Base-by-base conservation (phyloP, 2,329 filamentous ascomycete species). In the Microcyclosporella mali region DNA sequence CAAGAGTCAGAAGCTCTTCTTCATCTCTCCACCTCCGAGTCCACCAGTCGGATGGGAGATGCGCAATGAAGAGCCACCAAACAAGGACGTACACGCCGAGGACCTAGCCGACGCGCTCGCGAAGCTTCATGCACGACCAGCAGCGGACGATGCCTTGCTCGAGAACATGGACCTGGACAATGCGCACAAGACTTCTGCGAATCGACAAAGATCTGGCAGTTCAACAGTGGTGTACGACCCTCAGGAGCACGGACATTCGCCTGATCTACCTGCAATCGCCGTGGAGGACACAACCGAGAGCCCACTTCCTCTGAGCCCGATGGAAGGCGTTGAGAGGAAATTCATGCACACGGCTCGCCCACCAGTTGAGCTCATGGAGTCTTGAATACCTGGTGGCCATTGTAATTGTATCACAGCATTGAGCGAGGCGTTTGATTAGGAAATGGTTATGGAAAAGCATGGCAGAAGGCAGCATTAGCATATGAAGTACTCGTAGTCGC, bases 41-140 rank as follows among this genome's bases (percentile, higher is more conserved):
- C 79, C 79, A 34, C 79, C 79, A 2, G 75, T 79, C 59, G 79
- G 79, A 36, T 83, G 79, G 79, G 75, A 78, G 59, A 71, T 78
- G 66, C 71, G 72, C 47, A 71, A 75, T 43, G 79, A 83, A 57
- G 79, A 78, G 18, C 75, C 79, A 9, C 79, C 79, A 4, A 83
- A 83, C 62, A 81, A 78, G 62, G 73, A 81, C 44, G 78, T 81
- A 7, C 78, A 82, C 55, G 77, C 79, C 0, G 72, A 74, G 41
- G 79, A 83, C 56, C 66, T 83, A 31, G 77, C 75, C 0, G 60
- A 65, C 2, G 79, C 79, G 12, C 61, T 83, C 39, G 66, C 72
- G 12, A 72, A 69, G 45, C 60, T 83, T 41, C 70, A 72, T 33
- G 69, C 71, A 3, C 55, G 61, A 40, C 61, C 59, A 3, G 57